phyloP scores from a whole-genome alignment of 2,329 filamentous ascomycete species.

The Aspergillus candidus region DNA sequence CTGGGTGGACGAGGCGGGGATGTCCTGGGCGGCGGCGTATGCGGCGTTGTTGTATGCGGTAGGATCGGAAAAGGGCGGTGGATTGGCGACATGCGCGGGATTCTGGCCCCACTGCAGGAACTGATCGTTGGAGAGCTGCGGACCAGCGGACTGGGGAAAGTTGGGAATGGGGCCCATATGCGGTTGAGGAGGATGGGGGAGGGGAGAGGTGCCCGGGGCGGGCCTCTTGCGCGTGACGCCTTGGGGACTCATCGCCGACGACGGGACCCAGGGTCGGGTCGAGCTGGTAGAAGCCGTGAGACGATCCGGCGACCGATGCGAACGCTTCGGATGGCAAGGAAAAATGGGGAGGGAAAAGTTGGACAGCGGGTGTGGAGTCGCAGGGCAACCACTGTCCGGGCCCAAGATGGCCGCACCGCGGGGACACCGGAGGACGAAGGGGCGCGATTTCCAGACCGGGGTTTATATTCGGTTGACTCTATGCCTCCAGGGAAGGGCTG shows the following conservation, averaged over 20 bases:
- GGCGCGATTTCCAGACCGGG: too few relatives aligned
- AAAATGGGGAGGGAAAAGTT: too few relatives aligned
- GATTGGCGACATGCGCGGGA: conserved; percentile 25
- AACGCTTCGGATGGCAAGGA: too few relatives aligned
- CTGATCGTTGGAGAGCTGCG: conserved; percentile 46
- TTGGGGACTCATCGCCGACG: conserved; percentile 35
- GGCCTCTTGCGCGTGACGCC: conserved; percentile 60
- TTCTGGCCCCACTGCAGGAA: conserved; percentile 51
- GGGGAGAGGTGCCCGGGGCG: conserved; percentile 65
- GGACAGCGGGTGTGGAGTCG: too few relatives aligned
- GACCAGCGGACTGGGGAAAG: conserved; percentile 39
- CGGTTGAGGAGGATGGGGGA: conserved; percentile 42
- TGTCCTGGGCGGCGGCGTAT: conserved; percentile 44
- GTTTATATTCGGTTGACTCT: too few relatives aligned
- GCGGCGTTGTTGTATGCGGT: conserved; percentile 27
- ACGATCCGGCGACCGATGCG: too few relatives aligned
- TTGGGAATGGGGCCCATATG: conserved; percentile 48
- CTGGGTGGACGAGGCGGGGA: conserved; percentile 45
- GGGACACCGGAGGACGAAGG: too few relatives aligned
- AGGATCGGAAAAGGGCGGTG: conserved; percentile 36
- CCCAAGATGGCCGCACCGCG: too few relatives aligned
- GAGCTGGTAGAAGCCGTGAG: too few relatives aligned
- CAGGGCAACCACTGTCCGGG: too few relatives aligned
- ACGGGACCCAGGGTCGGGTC: conserved; percentile 8
- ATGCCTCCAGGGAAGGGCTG: too few relatives aligned